These are phyloP conservation scores for Cladosporium sp. DNA, from an alignment of 2,329 filamentous ascomycete genomes.

Conservation along the genomic window DNA sequence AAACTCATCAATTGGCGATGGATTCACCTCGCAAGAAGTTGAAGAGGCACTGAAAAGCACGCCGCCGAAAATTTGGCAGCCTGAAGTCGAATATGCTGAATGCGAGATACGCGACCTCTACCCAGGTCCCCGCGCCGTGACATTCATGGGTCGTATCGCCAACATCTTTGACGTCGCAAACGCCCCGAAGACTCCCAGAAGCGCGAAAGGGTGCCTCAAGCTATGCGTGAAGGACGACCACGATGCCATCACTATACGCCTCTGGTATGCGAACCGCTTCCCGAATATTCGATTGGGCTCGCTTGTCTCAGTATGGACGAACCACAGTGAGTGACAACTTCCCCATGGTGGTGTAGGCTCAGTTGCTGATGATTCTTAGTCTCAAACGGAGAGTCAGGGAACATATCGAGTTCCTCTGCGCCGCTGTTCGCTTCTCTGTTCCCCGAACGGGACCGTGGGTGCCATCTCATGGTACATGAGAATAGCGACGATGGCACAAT, in stretches of 20 bases:
- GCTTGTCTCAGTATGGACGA: constrained; percentile 52
- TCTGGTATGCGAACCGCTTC: constrained; percentile 34
- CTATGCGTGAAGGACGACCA: constrained; percentile 52
- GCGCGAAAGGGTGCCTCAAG: constrained; percentile 47
- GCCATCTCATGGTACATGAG: constrained; percentile 50
- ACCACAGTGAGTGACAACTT: constrained; percentile 33
- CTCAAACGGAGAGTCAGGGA: constrained; percentile 39
- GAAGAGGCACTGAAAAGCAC: constrained; percentile 23
- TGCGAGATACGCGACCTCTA: constrained; percentile 43
- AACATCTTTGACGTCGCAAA: constrained; percentile 46
- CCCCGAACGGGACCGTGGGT: constrained; percentile 49
- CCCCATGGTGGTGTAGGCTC: not conserved
- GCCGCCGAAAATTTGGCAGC: constrained; percentile 37
- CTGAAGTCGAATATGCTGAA: constrained; percentile 42
- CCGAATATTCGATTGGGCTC: constrained; percentile 46
- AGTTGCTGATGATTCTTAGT: constrained; percentile 26
- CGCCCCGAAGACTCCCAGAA: constrained; percentile 37
- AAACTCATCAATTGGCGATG: constrained; percentile 37
- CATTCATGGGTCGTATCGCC: constrained; percentile 50
- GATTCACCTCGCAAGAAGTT: constrained; percentile 47
- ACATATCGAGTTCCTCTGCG: constrained; percentile 38
- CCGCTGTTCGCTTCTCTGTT: constrained; percentile 52
- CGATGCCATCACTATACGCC: constrained; percentile 46
- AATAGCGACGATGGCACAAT: constrained; percentile 39
- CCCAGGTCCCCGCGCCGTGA: constrained; percentile 45